Base-by-base conservation (phyloP, 768 basidiomycete genomes). In the Gymnopilus dilepis region DNA sequence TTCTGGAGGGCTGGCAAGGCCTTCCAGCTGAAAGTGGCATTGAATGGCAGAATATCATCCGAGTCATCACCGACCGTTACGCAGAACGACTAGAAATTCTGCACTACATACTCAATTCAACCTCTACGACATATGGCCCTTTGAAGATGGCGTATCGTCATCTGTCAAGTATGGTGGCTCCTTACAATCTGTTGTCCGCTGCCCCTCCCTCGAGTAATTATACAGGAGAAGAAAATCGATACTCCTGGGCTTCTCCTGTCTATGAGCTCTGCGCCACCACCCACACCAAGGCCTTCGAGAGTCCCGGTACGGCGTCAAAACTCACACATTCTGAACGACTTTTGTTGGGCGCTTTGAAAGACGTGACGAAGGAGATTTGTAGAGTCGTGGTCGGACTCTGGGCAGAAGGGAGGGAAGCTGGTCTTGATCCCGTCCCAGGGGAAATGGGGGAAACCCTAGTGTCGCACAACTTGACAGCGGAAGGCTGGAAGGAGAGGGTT, bases 371-470 rank as follows among this genome's bases (percentile, higher is more conserved):
- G 28, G 83, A 84, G 64, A 82, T 84, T 21, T 85, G 83, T 57
- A 74, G 82, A 0, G 76, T 79, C 0, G 61, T 80, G 24, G 79
- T 81, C 5, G 72, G 67, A 45, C 75, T 85, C 66, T 85, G 84
- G 84, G 80, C 80, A 0, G 68, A 78, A 7, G 83, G 81, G 1
- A 67, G 70, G 4, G 66, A 70, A 12, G 54, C 37, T 15, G 68
- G 38, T 30, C 37, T 42, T 24, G 48, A 33, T n/a, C 38, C 26
- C 9, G 51, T 62, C 17, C 41, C 40, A n/a, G 24, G 4, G 33
- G 11, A 26, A 12, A 17, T 24, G n/a, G 9, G 8, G 8, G 7
- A 5, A 9, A n/a, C 30, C 31, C 28, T 28, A 8, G 31, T n/a
- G 15, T 17, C 8, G 17, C 47, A 13, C 6, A 28, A 50, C 11